These are phyloP conservation scores for Thraustochytrium striatum DNA, from an alignment of 352 stramenopile genomes.

Conservation along the genomic window DNA sequence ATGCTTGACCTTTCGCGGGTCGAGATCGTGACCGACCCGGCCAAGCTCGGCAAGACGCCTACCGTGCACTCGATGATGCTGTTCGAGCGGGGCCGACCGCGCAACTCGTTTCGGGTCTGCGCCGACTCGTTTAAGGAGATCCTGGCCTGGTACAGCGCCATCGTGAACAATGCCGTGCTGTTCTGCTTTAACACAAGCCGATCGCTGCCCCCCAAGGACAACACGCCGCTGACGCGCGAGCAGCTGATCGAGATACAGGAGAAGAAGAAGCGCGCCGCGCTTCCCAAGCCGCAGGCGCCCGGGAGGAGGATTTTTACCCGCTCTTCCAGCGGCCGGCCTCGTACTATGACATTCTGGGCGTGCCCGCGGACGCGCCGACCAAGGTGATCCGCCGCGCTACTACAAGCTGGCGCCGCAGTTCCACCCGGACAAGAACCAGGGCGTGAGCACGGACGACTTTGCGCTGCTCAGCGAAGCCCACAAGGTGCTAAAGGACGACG, in stretches of 20 bases:
- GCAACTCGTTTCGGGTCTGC: conserved; percentile 15
- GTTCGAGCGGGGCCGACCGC: neutral
- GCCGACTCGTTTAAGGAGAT: neutral
- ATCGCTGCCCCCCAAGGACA: neutral
- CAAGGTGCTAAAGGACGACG: conserved; percentile 30
- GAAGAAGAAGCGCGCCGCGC: neutral
- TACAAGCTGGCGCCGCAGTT: conserved; percentile 36
- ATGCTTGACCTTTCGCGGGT: neutral
- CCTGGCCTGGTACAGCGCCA: conserved; percentile 9
- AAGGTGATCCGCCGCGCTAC: conserved; percentile 36
- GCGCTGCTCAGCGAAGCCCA: conserved; percentile 37
- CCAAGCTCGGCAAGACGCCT: conserved; percentile 13
- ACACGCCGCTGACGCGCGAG: neutral
- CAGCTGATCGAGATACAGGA: neutral
- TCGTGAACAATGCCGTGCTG: conserved; percentile 38
- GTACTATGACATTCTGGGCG: conserved; percentile 43
- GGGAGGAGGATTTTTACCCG: conserved; percentile 28
- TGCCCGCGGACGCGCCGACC: neutral
- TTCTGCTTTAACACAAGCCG: neutral
- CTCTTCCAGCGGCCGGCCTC: conserved; percentile 8
- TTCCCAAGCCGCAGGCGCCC: neutral
- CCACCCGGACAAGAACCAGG: conserved; percentile 43
- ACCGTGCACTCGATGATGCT: conserved; percentile 15
- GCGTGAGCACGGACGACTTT: conserved; percentile 19
- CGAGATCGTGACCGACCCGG: conserved; percentile 18